Evolutionary conservation across 768 basidiomycete genomes (phyloP).

Genomic region (Mycena rebaudengoi): DNA sequence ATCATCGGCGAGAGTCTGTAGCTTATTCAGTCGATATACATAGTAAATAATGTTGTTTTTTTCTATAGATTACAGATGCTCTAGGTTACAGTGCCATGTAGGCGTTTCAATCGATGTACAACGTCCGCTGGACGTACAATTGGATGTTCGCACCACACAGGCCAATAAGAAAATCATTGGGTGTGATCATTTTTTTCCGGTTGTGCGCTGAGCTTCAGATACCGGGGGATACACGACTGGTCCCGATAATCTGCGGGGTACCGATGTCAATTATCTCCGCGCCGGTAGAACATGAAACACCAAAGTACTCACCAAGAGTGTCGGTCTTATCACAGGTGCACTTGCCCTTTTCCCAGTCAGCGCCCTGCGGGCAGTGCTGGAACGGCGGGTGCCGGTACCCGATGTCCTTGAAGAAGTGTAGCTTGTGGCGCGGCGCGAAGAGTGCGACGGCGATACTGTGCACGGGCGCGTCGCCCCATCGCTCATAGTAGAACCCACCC

Average conservation of each 20-base stretch:
- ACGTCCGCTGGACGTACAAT: no score
- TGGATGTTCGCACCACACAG: no score
- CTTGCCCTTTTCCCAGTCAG: not conserved
- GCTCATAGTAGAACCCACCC: slow-evolving; percentile 75
- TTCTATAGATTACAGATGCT: no score
- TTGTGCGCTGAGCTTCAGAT: no score
- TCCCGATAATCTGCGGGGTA: not conserved
- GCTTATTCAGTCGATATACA: no score
- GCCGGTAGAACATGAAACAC: not conserved
- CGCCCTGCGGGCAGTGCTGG: slow-evolving; percentile 57
- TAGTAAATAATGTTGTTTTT: no score
- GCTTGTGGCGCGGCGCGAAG: slow-evolving; percentile 58
- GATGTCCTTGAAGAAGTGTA: slow-evolving; percentile 74
- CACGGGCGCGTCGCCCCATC: slow-evolving; percentile 61
- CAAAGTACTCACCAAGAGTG: slow-evolving; percentile 9
- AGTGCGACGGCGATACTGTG: slow-evolving; percentile 65
- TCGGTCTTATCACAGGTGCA: slow-evolving; percentile 9
- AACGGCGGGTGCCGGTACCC: slow-evolving; percentile 74
- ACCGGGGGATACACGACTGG: slow-evolving; percentile 22
- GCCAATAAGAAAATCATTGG: no score
- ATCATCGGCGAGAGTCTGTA: no score
- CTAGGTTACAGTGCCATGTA: no score
- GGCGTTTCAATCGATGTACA: no score
- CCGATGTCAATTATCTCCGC: no score
- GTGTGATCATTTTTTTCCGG: no score